These are phyloP conservation scores for Fusarium phyllophilum DNA, from an alignment of 2,329 filamentous ascomycete genomes.

Conservation along the genomic window DNA sequence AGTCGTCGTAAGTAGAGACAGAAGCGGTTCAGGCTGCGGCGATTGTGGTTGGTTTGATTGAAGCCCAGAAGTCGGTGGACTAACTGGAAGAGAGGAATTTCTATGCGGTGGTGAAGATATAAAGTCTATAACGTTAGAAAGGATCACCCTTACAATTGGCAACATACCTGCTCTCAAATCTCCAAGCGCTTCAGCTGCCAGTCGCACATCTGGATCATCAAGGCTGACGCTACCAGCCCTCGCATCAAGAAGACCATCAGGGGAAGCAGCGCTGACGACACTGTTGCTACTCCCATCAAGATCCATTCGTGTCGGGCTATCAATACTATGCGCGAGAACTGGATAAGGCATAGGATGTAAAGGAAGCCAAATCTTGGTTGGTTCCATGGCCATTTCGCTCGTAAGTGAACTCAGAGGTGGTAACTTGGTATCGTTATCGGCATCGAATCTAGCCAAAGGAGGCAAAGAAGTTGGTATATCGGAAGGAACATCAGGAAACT, in stretches of 20 bases:
- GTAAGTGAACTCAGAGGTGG: conserved; percentile 52
- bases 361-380: conserved; percentile 55
- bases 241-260: conserved; percentile 57
- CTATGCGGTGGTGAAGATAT: conserved; percentile 69
- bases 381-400: conserved; percentile 43
- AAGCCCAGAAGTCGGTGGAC: conserved; percentile 48
- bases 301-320: conserved; percentile 61
- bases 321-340: conserved; percentile 48
- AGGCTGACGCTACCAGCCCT: conserved; percentile 64
- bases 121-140: conserved; percentile 62
- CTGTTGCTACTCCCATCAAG: conserved; percentile 56
- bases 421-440: conserved; percentile 46
- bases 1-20: conserved; percentile 87
- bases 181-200: conserved; percentile 80
- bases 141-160: not conserved
- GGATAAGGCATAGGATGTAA: conserved; percentile 58
- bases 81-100: conserved; percentile 55
- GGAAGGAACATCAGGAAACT: conserved; percentile 45
- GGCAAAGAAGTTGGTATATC: conserved; percentile 40
- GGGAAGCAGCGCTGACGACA: conserved; percentile 55
- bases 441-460: conserved; percentile 34
- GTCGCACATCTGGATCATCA: conserved; percentile 73
- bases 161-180: conserved; percentile 74
- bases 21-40: conserved; percentile 77
- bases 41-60: conserved; percentile 49